Evolutionary conservation across 2,329 filamentous ascomycete species (phyloP).

Genomic region (Alternaria viburni): DNA sequence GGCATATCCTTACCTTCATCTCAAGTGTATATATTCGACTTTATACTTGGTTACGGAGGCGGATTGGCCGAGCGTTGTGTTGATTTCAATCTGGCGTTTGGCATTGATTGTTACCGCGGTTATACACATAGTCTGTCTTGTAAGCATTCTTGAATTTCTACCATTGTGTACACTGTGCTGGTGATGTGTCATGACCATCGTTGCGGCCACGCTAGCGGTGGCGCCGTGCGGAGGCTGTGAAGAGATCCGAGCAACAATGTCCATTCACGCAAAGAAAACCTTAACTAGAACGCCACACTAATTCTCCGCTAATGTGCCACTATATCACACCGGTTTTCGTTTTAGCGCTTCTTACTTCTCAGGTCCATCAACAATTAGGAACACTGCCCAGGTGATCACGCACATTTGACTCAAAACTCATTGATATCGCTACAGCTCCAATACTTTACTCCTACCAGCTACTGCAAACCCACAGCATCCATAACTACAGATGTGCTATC

Average conservation of each 20-base stretch:
- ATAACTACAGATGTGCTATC: constrained; percentile 7
- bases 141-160: not conserved
- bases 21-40: constrained; percentile 8
- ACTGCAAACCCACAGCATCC: not conserved
- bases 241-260: not conserved
- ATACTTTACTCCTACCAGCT: not conserved
- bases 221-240: not conserved
- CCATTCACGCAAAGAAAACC: not conserved
- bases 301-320: not conserved
- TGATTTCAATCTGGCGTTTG: not conserved
- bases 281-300: not conserved
- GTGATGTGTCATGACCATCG: not conserved
- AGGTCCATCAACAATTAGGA: not conserved
- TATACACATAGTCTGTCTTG: not conserved
- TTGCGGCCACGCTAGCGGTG: not conserved
- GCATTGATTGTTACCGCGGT: not conserved
- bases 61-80: not conserved
- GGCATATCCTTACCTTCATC: constrained; percentile 5
- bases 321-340: not conserved
- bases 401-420: not conserved
- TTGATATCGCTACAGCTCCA: not conserved
- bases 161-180: not conserved
- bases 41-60: not conserved
- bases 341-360: not conserved
- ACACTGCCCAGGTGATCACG: not conserved